Evolutionary conservation across 2,329 filamentous ascomycete species (phyloP), one percentile per base, ranked within the genome.

Genomic region (Curvularia sp.): DNA sequence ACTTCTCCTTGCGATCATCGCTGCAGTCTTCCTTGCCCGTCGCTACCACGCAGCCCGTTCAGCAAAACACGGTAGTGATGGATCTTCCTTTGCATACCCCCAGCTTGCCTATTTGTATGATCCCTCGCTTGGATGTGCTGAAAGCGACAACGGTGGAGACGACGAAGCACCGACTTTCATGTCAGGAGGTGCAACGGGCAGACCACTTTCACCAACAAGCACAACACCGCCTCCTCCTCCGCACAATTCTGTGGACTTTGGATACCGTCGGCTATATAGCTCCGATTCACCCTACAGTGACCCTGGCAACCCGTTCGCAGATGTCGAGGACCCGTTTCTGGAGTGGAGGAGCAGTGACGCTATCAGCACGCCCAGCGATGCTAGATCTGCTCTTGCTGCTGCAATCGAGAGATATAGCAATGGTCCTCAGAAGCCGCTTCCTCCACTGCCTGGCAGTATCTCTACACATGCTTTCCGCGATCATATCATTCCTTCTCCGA

Each of bases 51-150:
- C 63, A 18, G 60, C 60, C 2, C 68, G 65, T 38, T 56, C 60
- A 1, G 56, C 60, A 1, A 73, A 69, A 38, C 68, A 67, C 13
- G 54, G 58, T 24, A 71, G 69, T 52, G 46, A 15, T 10, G 30
- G 24, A 44, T 63, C 60, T 4, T 66, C 57, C 9, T 68, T 66
- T 18, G 60, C 70, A 2, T 77, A 77, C 49, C 75, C 74, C 0
- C 67, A 75, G 50, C 52, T 69, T 7, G 73, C 72, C 7, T 76
- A 74, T 39, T 55, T 76, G 4, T 77, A 77, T 52, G 74, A 77
- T 52, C 70, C 75, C 49, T 58, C 59, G 6, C 57, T 60, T 9
- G 54, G 60, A 9, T 54, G 57, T 20, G 53, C 56, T 30, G 51
- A 24, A 31, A 44, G 28, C 13, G 22, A 24, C 33, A 58, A 26